Conservation (phyloP, 2,329 filamentous ascomycete genomes). For the Didymella lethalis region DNA sequence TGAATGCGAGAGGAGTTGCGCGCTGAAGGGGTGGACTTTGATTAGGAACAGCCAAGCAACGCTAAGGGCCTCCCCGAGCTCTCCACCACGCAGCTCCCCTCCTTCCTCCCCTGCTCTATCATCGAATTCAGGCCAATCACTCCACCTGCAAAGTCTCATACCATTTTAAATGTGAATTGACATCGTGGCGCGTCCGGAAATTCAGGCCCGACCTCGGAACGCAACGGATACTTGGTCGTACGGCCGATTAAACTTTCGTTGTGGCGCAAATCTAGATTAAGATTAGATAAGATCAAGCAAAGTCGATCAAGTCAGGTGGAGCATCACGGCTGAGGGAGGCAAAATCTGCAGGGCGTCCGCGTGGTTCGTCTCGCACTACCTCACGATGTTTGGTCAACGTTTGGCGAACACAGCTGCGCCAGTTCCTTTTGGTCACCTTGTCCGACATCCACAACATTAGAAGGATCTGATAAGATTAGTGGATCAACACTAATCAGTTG, state of each 20-base stretch:
- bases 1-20: not conserved
- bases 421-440: conserved; percentile 4
- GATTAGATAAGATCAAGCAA: conserved; percentile 27
- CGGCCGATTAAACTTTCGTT: conserved; percentile 5
- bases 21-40: not conserved
- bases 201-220: conserved; percentile 9
- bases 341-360: conserved; percentile 9
- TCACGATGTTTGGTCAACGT: not conserved
- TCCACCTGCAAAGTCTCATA: not conserved
- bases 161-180: not conserved
- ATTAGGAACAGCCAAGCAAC: conserved; percentile 8
- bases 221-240: not conserved
- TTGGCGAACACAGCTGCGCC: not conserved
- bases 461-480: conserved; percentile 30
- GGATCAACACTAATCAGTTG: conserved; percentile 11
- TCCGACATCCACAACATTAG: conserved; percentile 15
- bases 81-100: conserved; percentile 1
- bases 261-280: conserved; percentile 27
- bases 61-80: conserved; percentile 7
- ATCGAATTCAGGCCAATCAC: not conserved
- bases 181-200: not conserved
- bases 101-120: not conserved
- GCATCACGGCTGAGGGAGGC: conserved; percentile 6
- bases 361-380: conserved; percentile 3
- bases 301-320: conserved; percentile 4